Evolutionary conservation across 2,329 filamentous ascomycete genomes (phyloP), one percentile per base, ranked within the genome.

Genomic region (Paracamarosporium sp.): DNA sequence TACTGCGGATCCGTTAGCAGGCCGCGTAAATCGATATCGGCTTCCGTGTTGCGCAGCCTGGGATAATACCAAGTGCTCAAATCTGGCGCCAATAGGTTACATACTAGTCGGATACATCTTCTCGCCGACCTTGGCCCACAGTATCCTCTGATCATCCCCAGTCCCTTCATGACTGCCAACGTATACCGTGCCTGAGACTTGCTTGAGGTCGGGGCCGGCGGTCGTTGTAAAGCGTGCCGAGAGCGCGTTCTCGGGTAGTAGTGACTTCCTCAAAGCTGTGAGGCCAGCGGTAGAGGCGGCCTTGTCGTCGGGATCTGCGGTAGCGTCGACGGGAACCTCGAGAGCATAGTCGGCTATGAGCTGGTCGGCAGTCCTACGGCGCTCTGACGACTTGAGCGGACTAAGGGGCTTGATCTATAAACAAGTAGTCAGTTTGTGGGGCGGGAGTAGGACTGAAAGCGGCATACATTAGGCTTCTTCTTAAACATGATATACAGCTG

Each of bases 211-310:
- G 0, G 87, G 86, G 0, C 88, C 88, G 20, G 83, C 80, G 0
- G 87, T 89, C 0, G 88, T 90, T 5, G 83, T 88, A 70, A 90
- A 90, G 45, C 85, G 83, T 0, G 86, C 87, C 0, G 85, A 86
- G 36, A 85, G 80, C 0, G 84, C 81, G 62, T 86, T 87, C 22
- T 90, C 88, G 0, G 88, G 88, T 3, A 90, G 78, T 1, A 90
- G 77, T 2, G 83, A 79, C 69, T 85, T 87, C 51, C 88, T 81
- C 52, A 88, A 75, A 15, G 81, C 75, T 35, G 80, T 85, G 31
- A 81, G 80, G 36, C 77, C 76, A 36, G 80, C 69, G 6, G 80
- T 77, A 11, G 79, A 66, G 69, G 79, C 69, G 43, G 75, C 70
- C 57, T 79, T 82, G 59, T 82, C 77, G 55, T 81, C 75, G 11